Evolutionary conservation across 176 grass and related monocot species (phyloP), one percentile per base, ranked within the genome.

Genomic region (Carex pumila): DNA sequence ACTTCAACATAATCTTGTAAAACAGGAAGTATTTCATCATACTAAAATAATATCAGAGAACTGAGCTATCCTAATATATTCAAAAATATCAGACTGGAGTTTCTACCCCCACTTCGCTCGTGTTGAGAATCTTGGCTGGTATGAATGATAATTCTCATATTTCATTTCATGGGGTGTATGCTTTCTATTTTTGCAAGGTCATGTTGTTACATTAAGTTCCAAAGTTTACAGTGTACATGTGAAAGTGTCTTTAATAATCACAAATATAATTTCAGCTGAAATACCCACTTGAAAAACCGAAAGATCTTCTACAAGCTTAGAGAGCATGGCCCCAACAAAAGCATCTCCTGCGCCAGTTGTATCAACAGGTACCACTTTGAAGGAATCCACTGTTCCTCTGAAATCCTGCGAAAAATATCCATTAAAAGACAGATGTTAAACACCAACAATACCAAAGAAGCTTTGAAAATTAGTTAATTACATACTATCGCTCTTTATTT

Each of bases 291-390:
- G 92, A 77, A 97, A 83, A 5, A 90, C 87, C 31, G 95, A 89
- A 84, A 83, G 90, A 79, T 97, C 90, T 81, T 88, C 88, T 18
- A 91, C 85, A 17, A 97, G 87, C 74, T 86, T 91, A 73, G 15
- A 80, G 43, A 97, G 86, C 87, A 97, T 76, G 80, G 92, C 86
- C 73, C 95, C 95, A 45, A 93, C 79, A 10, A 97, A 97, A 5
- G 95, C 95, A 81, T 97, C 95, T 67, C 95, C 95, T 10, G 95
- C 95, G 0, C 95, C 95, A 11, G 95, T 97, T 45, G 94, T 92
- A 68, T 97, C 94, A 25, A 97, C 90, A 66, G 94, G 94, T 60
- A 84, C 57, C 83, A 97, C 89, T 81, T 89, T 77, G 82, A 87
- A 91, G 3, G 94, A 94, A 34, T 85, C 73, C 0, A 94, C 90